These are phyloP conservation scores for Citrus maxima DNA, from an alignment of 345 rosid genomes.

Conservation along the genomic window DNA sequence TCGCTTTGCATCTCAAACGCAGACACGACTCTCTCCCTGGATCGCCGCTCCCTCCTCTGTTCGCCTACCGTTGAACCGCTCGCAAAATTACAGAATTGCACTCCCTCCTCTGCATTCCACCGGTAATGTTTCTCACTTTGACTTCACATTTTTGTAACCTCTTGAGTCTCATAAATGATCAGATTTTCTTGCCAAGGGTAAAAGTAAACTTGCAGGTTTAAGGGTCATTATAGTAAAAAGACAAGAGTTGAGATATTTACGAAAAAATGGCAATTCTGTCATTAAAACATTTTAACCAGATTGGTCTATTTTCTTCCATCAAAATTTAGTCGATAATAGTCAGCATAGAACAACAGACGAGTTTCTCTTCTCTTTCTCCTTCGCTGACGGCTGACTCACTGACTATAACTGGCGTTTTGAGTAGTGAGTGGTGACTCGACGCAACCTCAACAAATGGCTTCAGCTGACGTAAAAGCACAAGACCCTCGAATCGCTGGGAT, in stretches of 20 bases:
- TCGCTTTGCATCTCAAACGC: background rate
- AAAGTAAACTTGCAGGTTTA: too few relatives aligned
- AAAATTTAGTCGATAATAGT: background rate
- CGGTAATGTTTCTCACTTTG: background rate
- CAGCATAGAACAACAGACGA: background rate
- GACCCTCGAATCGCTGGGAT: slow-evolving; percentile 69
- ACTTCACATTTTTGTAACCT: background rate
- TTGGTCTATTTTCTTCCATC: slow-evolving; percentile 8
- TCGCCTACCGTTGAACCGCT: background rate
- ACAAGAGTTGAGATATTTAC: background rate
- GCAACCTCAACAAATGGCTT: slow-evolving; percentile 41
- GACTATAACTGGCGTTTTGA: slow-evolving; percentile 16
- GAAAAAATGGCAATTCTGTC: slow-evolving; percentile 29
- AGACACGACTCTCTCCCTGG: slow-evolving; percentile 5
- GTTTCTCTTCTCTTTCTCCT: background rate
- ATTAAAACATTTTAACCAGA: slow-evolving; percentile 11
- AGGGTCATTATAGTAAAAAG: slow-evolving; percentile 1
- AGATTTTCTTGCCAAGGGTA: background rate
- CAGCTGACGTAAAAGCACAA: slow-evolving; percentile 30
- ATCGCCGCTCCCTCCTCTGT: background rate
- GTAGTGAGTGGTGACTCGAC: slow-evolving; percentile 28
- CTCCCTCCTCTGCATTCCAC: slow-evolving; percentile 8
- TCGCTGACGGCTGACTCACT: background rate
- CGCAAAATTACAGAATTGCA: slow-evolving; percentile 8
- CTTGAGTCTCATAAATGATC: background rate